These are phyloP conservation scores for Trichoderma atroviride DNA, from an alignment of 2,329 filamentous ascomycete genomes.

Conservation along the genomic window DNA sequence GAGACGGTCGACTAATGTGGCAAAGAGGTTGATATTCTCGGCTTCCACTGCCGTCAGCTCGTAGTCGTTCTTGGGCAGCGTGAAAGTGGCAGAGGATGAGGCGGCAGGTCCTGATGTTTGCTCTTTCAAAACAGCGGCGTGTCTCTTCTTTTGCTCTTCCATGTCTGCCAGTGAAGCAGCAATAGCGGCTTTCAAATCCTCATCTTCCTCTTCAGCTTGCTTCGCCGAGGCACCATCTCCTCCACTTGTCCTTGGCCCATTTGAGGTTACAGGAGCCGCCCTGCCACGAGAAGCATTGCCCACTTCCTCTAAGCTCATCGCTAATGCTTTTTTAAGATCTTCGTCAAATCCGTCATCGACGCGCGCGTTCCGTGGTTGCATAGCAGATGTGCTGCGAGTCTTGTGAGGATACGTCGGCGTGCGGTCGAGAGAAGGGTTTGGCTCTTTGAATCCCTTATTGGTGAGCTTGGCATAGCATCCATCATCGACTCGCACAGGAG, in stretches of 20 bases:
- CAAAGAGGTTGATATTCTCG: slow-evolving; percentile 96
- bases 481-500: slow-evolving; percentile 92
- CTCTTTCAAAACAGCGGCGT: slow-evolving; percentile 80
- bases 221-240: slow-evolving; percentile 42
- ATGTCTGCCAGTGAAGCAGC: slow-evolving; percentile 93
- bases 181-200: slow-evolving; percentile 91
- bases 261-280: slow-evolving; percentile 57
- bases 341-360: slow-evolving; percentile 93
- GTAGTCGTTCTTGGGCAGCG: slow-evolving; percentile 84
- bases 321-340: slow-evolving; percentile 87
- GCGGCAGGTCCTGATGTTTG: slow-evolving; percentile 59
- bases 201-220: slow-evolving; percentile 80
- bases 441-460: slow-evolving; percentile 59
- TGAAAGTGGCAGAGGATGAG: slow-evolving; percentile 49
- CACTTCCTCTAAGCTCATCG: slow-evolving; percentile 96
- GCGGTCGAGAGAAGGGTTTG: slow-evolving; percentile 50
- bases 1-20: slow-evolving; percentile 88
- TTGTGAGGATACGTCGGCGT: slow-evolving; percentile 59
- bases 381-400: slow-evolving; percentile 65
- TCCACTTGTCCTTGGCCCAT: slow-evolving; percentile 44
- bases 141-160: slow-evolving; percentile 95
- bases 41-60: slow-evolving; percentile 92
- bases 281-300: slow-evolving; percentile 75
- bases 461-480: slow-evolving; percentile 90
- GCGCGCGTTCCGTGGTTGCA: slow-evolving; percentile 89